Percentiles rank a stretch among this genome's conserved stretches.
Evolutionary conservation across 108 stramenopile species (phyloP).

Genomic region (Mediolabrus comicus): DNA sequence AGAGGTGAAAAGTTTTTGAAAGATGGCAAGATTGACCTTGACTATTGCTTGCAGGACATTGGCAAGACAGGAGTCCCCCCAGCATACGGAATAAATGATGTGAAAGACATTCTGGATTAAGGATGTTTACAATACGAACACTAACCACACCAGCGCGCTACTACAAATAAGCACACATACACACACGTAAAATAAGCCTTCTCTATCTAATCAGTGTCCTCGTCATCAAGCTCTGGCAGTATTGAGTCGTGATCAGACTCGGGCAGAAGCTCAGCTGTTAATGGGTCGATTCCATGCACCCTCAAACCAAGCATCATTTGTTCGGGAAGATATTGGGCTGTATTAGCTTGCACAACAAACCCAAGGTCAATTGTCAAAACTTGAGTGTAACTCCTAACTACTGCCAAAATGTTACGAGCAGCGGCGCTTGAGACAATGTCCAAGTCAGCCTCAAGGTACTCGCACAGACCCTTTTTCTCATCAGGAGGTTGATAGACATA

Average conservation of each 20-base stretch:
- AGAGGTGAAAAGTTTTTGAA: constrained; percentile 41
- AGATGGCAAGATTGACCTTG: constrained; percentile 42
- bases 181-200: not conserved
- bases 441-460: constrained; percentile 83
- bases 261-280: constrained; percentile 68
- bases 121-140: not conserved
- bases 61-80: constrained; percentile 44
- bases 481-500: constrained; percentile 61
- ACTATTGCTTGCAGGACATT: constrained; percentile 18
- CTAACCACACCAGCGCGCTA: not conserved
- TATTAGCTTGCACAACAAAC: constrained; percentile 78
- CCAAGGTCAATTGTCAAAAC: constrained; percentile 79
- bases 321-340: constrained; percentile 76
- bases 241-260: constrained; percentile 20
- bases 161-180: not conserved
- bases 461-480: constrained; percentile 36
- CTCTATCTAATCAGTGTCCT: constrained; percentile 8
- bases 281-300: constrained; percentile 84
- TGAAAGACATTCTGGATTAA: constrained; percentile 40
- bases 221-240: not conserved
- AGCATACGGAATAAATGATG: constrained; percentile 34
- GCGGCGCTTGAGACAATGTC: constrained; percentile 81
- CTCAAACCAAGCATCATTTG: constrained; percentile 80
- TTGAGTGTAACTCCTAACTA: constrained; percentile 74
- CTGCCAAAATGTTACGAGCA: constrained; percentile 81